These are phyloP conservation scores for Curvularia sp. DNA, from an alignment of 2,329 filamentous ascomycete genomes.

Conservation along the genomic window DNA sequence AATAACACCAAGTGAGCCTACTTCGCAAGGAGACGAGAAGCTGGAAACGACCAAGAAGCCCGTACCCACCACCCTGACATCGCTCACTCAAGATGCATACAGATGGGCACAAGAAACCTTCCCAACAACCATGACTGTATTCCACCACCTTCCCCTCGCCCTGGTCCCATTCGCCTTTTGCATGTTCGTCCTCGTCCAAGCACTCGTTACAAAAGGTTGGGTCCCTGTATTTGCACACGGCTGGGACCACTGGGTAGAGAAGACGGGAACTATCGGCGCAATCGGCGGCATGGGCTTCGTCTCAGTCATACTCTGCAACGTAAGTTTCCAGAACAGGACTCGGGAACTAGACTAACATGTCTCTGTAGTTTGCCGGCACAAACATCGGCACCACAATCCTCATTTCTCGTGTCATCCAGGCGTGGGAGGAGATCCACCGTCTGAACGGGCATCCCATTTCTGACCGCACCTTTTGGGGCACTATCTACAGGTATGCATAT, in stretches of 20 bases:
- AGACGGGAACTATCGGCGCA: slow-evolving; percentile 71
- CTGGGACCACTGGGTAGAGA: slow-evolving; percentile 75
- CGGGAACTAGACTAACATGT: background rate
- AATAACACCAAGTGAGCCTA: background rate
- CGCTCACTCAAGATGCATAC: slow-evolving; percentile 56
- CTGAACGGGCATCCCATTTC: slow-evolving; percentile 59
- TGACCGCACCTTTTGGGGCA: slow-evolving; percentile 74
- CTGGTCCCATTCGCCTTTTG: slow-evolving; percentile 74
- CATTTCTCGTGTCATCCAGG: slow-evolving; percentile 72
- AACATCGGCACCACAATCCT: slow-evolving; percentile 80
- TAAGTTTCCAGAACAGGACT: slow-evolving; percentile 53
- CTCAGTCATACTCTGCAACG: slow-evolving; percentile 74
- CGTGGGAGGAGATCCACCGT: slow-evolving; percentile 68
- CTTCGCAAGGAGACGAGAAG: slow-evolving; percentile 16
- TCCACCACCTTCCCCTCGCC: slow-evolving; percentile 70
- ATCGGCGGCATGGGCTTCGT: slow-evolving; percentile 77
- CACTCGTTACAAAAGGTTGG: slow-evolving; percentile 76
- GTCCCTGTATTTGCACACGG: slow-evolving; percentile 74
- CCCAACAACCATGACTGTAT: slow-evolving; percentile 70
- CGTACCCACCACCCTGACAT: slow-evolving; percentile 60
- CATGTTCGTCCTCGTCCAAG: slow-evolving; percentile 79
- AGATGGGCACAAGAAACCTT: slow-evolving; percentile 73
- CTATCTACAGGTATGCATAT: slow-evolving; percentile 64
- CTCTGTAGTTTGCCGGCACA: slow-evolving; percentile 72
- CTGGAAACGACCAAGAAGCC: slow-evolving; percentile 7